Conservation (phyloP, 768 basidiomycete genomes). For the Cyclocybe aegerita region DNA sequence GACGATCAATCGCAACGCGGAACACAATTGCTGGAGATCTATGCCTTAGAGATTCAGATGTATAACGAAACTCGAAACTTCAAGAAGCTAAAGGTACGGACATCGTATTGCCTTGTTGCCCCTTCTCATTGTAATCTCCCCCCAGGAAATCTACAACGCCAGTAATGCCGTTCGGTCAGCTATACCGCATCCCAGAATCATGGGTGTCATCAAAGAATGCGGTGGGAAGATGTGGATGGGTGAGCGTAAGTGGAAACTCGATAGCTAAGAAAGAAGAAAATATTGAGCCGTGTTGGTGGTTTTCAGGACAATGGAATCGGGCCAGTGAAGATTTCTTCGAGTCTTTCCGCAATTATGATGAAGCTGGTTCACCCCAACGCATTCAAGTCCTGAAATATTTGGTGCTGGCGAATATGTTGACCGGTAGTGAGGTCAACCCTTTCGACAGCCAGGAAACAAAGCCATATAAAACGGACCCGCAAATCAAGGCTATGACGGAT, state of each 20-base stretch:
- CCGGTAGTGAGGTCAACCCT: conserved; percentile 97
- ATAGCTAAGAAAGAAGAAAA: not conserved
- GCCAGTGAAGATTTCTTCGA: conserved; percentile 99
- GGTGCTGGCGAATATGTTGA: conserved; percentile 97
- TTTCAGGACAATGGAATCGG: conserved; percentile 89
- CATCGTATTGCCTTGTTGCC: not conserved
- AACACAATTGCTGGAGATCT: conserved; percentile 93
- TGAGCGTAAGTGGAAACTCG: conserved; percentile 63
- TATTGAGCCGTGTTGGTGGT: not conserved
- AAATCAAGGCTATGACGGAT: conserved; percentile 98
- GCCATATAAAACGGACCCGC: conserved; percentile 94
- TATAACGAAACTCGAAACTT: conserved; percentile 95
- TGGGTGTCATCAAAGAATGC: conserved; percentile 99
- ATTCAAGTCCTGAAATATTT: conserved; percentile 99
- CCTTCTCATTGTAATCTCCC: not conserved
- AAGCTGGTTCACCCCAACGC: conserved; percentile 93
- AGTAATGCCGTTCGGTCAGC: conserved; percentile 91
- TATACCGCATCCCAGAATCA: conserved; percentile 96
- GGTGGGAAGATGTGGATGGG: conserved; percentile 99
- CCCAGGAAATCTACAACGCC: conserved; percentile 95
- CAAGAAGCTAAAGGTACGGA: conserved; percentile 86
- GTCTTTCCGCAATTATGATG: conserved; percentile 98
- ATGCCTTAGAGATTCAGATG: conserved; percentile 99
- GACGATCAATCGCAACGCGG: conserved; percentile 91
- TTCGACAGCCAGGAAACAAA: conserved; percentile 99